Percentiles rank a stretch among this genome's conserved stretches.
These are phyloP conservation scores for Angomonas deanei DNA, from an alignment of 208 protist species.

Conservation along the genomic window DNA sequence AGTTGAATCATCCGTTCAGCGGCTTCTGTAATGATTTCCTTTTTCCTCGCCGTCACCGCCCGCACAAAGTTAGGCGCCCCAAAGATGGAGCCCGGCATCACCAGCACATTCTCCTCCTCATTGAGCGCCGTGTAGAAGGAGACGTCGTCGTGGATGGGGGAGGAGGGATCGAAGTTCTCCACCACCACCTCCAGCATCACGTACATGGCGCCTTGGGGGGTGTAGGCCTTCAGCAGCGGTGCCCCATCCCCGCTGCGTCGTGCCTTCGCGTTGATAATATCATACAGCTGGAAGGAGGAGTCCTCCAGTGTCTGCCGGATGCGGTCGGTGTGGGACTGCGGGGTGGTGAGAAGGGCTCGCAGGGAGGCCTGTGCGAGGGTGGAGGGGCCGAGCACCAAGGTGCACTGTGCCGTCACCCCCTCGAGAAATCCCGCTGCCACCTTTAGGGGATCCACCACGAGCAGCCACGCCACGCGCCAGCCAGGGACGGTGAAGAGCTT, in stretches of 20 bases:
- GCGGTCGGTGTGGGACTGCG: slow-evolving; percentile 38
- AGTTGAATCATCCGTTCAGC: slow-evolving; percentile 77
- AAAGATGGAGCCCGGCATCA: slow-evolving; percentile 88
- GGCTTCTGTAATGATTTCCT: slow-evolving; percentile 67
- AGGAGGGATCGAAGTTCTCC: slow-evolving; percentile 44
- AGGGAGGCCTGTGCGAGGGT: slow-evolving; percentile 85
- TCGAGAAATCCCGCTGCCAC: slow-evolving; percentile 22
- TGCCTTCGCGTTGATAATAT: neutral
- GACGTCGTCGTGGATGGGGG: slow-evolving; percentile 57
- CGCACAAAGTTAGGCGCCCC: slow-evolving; percentile 63
- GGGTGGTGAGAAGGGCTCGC: slow-evolving; percentile 68
- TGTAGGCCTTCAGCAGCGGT: slow-evolving; percentile 15
- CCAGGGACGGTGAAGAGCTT: slow-evolving; percentile 92
- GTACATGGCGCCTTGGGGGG: slow-evolving; percentile 88
- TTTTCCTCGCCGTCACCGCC: slow-evolving; percentile 72
- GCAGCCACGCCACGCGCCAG: slow-evolving; percentile 90
- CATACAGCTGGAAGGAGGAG: slow-evolving; percentile 30
- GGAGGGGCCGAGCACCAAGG: slow-evolving; percentile 87
- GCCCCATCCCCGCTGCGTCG: slow-evolving; percentile 18
- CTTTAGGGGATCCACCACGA: slow-evolving; percentile 60
- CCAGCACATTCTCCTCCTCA: slow-evolving; percentile 84
- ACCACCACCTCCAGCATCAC: slow-evolving; percentile 82
- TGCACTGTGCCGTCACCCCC: slow-evolving; percentile 46
- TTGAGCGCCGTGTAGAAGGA: slow-evolving; percentile 79
- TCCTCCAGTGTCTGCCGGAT: slow-evolving; percentile 36